Base-by-base conservation (phyloP, 352 stramenopile species). In the Globisporangium camurandrum region DNA sequence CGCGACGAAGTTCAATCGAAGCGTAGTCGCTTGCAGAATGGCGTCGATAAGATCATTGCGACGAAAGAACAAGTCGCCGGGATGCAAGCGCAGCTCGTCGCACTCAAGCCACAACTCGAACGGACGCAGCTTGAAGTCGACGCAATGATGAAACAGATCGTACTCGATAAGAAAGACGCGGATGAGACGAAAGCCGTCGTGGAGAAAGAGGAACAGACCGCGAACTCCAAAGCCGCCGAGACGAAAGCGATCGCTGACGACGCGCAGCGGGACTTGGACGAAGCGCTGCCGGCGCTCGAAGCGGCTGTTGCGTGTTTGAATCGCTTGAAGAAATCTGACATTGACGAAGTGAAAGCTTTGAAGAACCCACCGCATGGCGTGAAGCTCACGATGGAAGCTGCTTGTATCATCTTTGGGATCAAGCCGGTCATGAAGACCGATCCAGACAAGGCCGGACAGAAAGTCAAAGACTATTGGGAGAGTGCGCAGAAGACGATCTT, bases 321-420 rank as follows among this genome's bases (percentile, higher is more conserved):
- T 38, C 63, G 61, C 16, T 62, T 98, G 6, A 97, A 97, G 48
- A 98, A 97, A 50, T 84, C 79, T 8, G 89, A 97, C 71, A 97
- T 98, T 49, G 89, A 97, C 51, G 92, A 97, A 62, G 83, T 96
- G 1, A 94, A 95, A 31, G 78, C 83, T 0, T 66, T 95, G 8
- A 93, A 92, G 60, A 96, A 95, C 41, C 84, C 84, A 3, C 86
- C 83, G 1, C 74, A 92, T 24, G 79, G 78, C n/a, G 81, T 94
- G 0, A 79, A 77, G 33, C 61, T 95, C 12, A 97, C 89, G 2
- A 96, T 97, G 84, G 83, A 96, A 55, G 84, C 88, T 4, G 87
- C 83, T 4, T 97, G 90, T 49, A 97, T 97, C 54, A 97, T 97
- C 66, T 97, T 97, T 57, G 79, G 80, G 22, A 93, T 98, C 59